Evolutionary conservation across 108 stramenopile genomes (phyloP).

Genomic region (Ochromonas danica): DNA sequence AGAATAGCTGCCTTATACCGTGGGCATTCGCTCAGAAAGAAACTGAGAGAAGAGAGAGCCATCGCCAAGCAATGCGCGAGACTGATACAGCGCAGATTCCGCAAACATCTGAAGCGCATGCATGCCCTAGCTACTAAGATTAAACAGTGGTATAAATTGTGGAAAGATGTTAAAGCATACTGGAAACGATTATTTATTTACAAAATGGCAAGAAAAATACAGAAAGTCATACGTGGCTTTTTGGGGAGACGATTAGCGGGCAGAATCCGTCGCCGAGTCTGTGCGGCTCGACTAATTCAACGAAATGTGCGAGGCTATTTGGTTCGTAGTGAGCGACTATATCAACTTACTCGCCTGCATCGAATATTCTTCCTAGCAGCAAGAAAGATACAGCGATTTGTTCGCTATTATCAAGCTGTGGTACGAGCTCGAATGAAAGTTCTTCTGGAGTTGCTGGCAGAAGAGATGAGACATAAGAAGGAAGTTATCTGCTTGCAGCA

Average conservation of each 20-base stretch:
- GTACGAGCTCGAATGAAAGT: background rate
- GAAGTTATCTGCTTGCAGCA: background rate
- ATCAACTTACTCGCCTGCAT: background rate
- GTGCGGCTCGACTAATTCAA: background rate
- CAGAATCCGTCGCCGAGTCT: background rate
- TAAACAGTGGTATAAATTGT: background rate
- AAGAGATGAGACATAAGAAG: background rate
- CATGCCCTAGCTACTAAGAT: background rate
- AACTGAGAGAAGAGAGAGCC: background rate
- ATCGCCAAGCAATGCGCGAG: background rate
- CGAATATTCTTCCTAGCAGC: background rate
- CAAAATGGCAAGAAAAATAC: background rate
- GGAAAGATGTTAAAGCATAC: background rate
- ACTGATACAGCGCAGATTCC: background rate
- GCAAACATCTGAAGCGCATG: background rate
- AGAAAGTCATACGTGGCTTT: background rate
- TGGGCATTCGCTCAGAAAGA: background rate
- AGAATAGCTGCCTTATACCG: background rate
- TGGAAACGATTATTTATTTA: background rate
- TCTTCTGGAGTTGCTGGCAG: background rate
- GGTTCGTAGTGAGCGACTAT: background rate
- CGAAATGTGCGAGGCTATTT: conserved; percentile 6
- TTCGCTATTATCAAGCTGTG: background rate
- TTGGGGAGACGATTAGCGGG: background rate
- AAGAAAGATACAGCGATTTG: background rate